phyloP scores from a whole-genome alignment of 2,329 filamentous ascomycete species.

The Paraconiothyrium brasiliense region DNA sequence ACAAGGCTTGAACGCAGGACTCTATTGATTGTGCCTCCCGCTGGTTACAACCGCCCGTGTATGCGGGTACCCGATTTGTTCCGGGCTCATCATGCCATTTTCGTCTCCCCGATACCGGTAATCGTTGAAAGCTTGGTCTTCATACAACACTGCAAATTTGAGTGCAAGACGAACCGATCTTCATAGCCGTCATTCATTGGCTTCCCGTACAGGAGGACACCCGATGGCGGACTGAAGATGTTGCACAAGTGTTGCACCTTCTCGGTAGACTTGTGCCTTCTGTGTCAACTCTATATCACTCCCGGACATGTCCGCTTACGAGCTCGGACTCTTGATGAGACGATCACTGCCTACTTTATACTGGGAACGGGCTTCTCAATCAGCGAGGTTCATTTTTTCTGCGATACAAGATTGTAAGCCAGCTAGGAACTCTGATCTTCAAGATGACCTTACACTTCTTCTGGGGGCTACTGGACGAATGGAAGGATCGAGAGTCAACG shows the following conservation, averaged over 20 bases:
- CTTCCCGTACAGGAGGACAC: neutral
- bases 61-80: slow-evolving; percentile 7
- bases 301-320: neutral
- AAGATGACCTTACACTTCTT: neutral
- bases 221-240: neutral
- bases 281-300: neutral
- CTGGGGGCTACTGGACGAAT: neutral
- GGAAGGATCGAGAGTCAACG: neutral
- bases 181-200: neutral
- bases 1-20: neutral
- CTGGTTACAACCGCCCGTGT: slow-evolving; percentile 10
- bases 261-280: neutral
- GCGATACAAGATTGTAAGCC: neutral
- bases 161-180: neutral
- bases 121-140: neutral
- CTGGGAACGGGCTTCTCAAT: neutral
- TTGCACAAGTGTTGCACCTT: neutral
- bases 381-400: neutral
- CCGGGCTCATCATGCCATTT: neutral
- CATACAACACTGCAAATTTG: neutral
- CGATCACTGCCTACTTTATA: neutral
- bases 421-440: neutral
- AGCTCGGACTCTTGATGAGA: neutral
- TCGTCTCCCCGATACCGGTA: neutral
- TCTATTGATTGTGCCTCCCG: neutral